phyloP scores from a whole-genome alignment of 2,329 filamentous ascomycete genomes.

The Diaporthe helianthi region DNA sequence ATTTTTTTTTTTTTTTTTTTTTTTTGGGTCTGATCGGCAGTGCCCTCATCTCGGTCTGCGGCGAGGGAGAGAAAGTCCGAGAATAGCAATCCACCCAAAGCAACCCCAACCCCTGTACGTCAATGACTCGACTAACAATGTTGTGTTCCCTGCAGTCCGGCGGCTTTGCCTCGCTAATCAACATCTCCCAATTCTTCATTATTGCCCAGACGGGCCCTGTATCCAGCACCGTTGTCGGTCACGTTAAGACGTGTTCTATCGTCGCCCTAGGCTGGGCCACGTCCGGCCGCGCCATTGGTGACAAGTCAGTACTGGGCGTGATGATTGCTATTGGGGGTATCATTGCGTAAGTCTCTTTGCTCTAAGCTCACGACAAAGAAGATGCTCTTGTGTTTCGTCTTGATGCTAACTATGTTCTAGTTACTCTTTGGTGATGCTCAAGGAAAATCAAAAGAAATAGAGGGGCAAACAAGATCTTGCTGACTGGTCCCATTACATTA shows the following conservation, averaged over 20 bases:
- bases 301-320: conserved; percentile 62
- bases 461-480: conserved; percentile 28
- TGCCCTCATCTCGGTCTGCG: neutral
- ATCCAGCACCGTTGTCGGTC: conserved; percentile 70
- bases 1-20: too few species aligned
- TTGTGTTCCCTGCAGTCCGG: conserved; percentile 57
- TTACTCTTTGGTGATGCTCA: conserved; percentile 57
- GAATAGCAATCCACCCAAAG: neutral
- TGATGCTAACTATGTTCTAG: conserved; percentile 41
- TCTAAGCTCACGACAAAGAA: neutral
- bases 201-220: conserved; percentile 68
- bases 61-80: neutral
- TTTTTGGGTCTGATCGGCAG: conserved; percentile 16
- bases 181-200: conserved; percentile 69
- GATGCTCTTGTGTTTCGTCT: too few species aligned
- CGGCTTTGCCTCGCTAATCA: conserved; percentile 68
- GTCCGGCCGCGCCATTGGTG: conserved; percentile 61
- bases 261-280: conserved; percentile 68
- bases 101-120: neutral
- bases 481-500: neutral
- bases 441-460: conserved; percentile 45
- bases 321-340: conserved; percentile 64
- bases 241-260: conserved; percentile 71
- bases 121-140: conserved; percentile 27
- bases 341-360: conserved; percentile 55